Evolutionary conservation across 78 protist genomes (phyloP), one percentile per base, ranked within the genome.

Genomic region (Dictyostelium citrinum): DNA sequence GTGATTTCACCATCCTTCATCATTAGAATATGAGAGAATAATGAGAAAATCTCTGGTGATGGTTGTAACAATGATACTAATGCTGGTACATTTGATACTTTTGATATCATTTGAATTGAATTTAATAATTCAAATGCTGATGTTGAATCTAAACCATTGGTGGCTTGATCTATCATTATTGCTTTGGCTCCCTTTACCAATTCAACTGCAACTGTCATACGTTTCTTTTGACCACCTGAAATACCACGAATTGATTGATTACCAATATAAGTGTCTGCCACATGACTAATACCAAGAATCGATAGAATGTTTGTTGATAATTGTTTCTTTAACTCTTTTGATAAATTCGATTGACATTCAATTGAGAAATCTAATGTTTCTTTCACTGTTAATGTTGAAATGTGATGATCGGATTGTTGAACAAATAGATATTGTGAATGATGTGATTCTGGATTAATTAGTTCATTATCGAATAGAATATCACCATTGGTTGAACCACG

Each of bases 221-320:
- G 91, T 55, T 94, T 97, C 64, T 84, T 82, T 86, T 98, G 98
- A 20, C 99, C 99, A 45, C 99, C 99, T 6, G 98, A 97, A 46
- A 98, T 90, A 33, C 99, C 99, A n/a, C 98, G 72, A 27, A 86
- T 31, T 22, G 81, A 24, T 29, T 96, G 90, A 43, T 81, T 77
- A 12, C 99, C 99, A 27, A 98, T 85, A 14, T 22, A 37, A 2
- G 96, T 61, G 70, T 97, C 91, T 1, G 77, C 84, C 0, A 82
- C 82, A 81, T 96, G 96, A 12, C 20, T 20, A 14, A 98, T 45
- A 20, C 97, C 98, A 10, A 98, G 90, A 43, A 91, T 78, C 2
- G 77, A 35, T 14, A 91, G 29, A 33, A 91, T 79, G 0, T 27
- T 29, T 3, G 75, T 29, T 4, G 71, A 49, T 31, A 83, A 37